phyloP scores from a whole-genome alignment of 306 rosid species.

The Lupinus albus region DNA sequence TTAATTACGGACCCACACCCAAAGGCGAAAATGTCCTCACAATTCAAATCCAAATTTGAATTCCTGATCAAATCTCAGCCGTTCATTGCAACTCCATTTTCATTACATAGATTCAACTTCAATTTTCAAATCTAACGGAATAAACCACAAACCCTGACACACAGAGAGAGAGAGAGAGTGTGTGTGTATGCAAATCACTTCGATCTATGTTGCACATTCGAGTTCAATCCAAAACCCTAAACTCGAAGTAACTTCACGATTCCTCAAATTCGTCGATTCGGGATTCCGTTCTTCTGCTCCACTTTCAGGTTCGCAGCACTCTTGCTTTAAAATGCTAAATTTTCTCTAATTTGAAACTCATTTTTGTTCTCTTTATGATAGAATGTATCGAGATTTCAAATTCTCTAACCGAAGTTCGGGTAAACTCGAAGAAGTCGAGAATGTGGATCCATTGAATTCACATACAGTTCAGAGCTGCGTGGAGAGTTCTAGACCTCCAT shows the following conservation, averaged over 20 bases:
- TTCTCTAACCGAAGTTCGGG: slow-evolving; percentile 61
- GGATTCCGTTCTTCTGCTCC: slow-evolving; percentile 60
- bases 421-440: slow-evolving; percentile 75
- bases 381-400: slow-evolving; percentile 86
- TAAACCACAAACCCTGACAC: slow-evolving; percentile 25
- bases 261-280: slow-evolving; percentile 46
- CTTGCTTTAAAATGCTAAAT: not conserved
- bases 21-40: slow-evolving; percentile 50
- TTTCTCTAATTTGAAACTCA: not conserved
- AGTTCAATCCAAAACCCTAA: slow-evolving; percentile 45
- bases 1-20: slow-evolving; percentile 20
- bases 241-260: slow-evolving; percentile 45
- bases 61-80: slow-evolving; percentile 64
- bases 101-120: slow-evolving; percentile 21
- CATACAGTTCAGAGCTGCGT: slow-evolving; percentile 35
- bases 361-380: slow-evolving; percentile 15
- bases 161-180: slow-evolving; percentile 5
- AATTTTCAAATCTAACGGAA: slow-evolving; percentile 37
- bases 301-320: slow-evolving; percentile 61
- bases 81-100: slow-evolving; percentile 44
- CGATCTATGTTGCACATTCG: slow-evolving; percentile 42
- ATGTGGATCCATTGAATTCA: slow-evolving; percentile 59
- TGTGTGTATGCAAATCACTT: not conserved
- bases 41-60: slow-evolving; percentile 69
- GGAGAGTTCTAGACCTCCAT: slow-evolving; percentile 69